Base-by-base conservation (phyloP, 306 rosid species). In the Vachellia collinsii region DNA sequence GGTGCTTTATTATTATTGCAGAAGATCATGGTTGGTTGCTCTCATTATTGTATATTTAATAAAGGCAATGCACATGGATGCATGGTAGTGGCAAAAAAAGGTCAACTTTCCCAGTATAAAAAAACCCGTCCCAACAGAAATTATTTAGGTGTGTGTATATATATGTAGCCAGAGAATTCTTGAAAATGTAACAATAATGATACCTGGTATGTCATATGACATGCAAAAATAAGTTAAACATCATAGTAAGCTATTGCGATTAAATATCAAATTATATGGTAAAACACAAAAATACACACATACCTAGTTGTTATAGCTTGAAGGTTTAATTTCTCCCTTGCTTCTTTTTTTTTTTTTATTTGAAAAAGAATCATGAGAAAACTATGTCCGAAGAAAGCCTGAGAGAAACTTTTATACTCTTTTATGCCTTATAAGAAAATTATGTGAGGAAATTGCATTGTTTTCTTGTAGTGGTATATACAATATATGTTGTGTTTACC, bases 401-500 rank as follows among this genome's bases (percentile, higher is more conserved):
- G 34, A 29, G 34, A 29, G 34, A 29, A 29, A 29, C 34, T 29
- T 29, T 29, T 29, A 29, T 29, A 29, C 34, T 29, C 34, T 29
- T 29, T 29, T 29, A 29, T 29, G 34, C 1, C 1, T 29, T 1
- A 29, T 29, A 29, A 29, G 34, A 29, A 29, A 29, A 29, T 29
- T 29, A 29, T 29, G 34, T 29, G 34, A 29, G 34, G 34, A 29
- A 29, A 29, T 2, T 29, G 34, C 34, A 29, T 29, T 29, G 34
- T 29, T 29, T 29, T 0, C 34, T 29, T 29, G 34, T 29, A 0
- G 34, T 1, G 34, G 34, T 1, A 2, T 29, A 2, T 29, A 2
- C 2, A 29, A 29, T 29, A 29, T 29, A 29, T 29, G 34, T 2
- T 29, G 34, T 29, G 34, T 29, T 29, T 25, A 92, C 97, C 94